Base-by-base conservation (phyloP, 2,329 filamentous ascomycete species). In the Zasmidium angulare region DNA sequence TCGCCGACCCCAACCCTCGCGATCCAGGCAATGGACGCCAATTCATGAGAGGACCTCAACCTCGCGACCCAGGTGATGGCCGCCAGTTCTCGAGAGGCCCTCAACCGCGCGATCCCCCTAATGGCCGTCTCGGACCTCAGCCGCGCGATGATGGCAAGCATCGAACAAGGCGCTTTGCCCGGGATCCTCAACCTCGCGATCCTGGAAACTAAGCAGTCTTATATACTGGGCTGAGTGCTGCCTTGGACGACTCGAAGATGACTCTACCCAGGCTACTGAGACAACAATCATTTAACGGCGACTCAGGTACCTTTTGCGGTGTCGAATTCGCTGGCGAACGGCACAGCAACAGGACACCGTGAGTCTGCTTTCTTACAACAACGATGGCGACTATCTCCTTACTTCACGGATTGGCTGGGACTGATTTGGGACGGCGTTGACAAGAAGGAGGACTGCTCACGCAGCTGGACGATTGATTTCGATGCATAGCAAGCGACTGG, bases 101-200 rank as follows among this genome's bases (percentile, higher is more conserved):
- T 11, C 20, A 50, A 23, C 17, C 22, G 22, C 48, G n/a, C n/a
- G n/a, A n/a, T n/a, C n/a, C n/a, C n/a, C n/a, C n/a, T n/a, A n/a
- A n/a, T n/a, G n/a, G n/a, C n/a, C n/a, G n/a, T n/a, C n/a, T n/a
- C n/a, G 48, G 48, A 17, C 21, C 21, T 11, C 20, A 50, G 11
- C 17, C 22, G 22, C 48, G 22, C 10, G 48, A 50, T 50, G 48
- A 50, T 26, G 48, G 48, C 6, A 50, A 24, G 22, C 3, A 10
- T n/a, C 48, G 48, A 24, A 23, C 17, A 26, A 21, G 26, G 29
- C 48, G 48, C 19, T 21, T 49, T 17, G 36, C 29, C 26, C 26
- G 29, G n/a, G 60, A 57, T 12, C 60, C 58, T 21, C 60, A 65
- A 31, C 64, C 64, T 24, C 22, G 62, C n/a, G 64, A 65, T 46